Evolutionary conservation across 306 rosid species (phyloP).

Genomic region (Vigna mungo): DNA sequence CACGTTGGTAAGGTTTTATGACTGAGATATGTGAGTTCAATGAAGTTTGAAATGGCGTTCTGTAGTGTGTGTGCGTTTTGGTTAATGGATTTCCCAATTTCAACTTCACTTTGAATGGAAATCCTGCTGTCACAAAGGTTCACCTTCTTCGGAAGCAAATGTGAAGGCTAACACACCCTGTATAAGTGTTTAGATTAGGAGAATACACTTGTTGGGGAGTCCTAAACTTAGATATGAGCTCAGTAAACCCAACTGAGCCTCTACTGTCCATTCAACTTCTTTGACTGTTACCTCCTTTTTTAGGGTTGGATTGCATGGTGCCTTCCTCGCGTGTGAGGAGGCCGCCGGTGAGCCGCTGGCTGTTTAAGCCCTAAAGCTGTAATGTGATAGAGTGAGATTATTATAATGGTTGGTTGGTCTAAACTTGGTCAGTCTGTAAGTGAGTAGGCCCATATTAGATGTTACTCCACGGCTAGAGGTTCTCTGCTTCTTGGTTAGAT

Average conservation of each 20-base stretch:
- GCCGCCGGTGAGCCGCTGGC: neutral
- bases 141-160: neutral
- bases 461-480: neutral
- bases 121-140: neutral
- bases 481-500: neutral
- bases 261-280: neutral
- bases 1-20: slow-evolving; percentile 65
- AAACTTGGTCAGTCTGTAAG: neutral
- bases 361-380: neutral
- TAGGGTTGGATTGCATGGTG: neutral
- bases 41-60: slow-evolving; percentile 10
- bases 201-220: neutral
- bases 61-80: neutral
- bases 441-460: neutral
- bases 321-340: neutral
- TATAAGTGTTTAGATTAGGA: neutral
- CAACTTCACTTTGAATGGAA: neutral
- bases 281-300: neutral
- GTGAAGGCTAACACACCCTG: neutral
- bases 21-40: neutral
- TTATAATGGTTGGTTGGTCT: neutral
- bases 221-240: neutral
- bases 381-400: neutral
- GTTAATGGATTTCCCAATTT: neutral
- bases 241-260: neutral